These are phyloP conservation scores for Pythium aquatile DNA, from an alignment of 352 stramenopile genomes.

Conservation along the genomic window DNA sequence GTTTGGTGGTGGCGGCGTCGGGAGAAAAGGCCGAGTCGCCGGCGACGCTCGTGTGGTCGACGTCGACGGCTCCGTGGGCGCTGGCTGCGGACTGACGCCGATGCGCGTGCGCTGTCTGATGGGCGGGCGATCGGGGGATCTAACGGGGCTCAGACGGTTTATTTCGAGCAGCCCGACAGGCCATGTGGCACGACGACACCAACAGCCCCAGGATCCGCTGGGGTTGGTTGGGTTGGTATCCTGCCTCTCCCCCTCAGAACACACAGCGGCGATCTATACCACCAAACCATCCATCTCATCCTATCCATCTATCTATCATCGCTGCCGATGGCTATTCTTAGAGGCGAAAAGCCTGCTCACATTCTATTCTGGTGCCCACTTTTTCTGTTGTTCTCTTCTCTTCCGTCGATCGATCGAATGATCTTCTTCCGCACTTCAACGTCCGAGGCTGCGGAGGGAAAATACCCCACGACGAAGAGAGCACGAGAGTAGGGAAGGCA, in stretches of 20 bases:
- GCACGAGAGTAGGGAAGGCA: neutral
- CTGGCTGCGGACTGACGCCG: too few species aligned
- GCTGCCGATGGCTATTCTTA: neutral
- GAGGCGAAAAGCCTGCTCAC: neutral
- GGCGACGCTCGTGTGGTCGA: too few species aligned
- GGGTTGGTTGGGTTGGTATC: neutral
- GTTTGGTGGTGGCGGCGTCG: neutral
- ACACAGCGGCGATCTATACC: neutral
- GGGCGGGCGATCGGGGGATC: too few species aligned
- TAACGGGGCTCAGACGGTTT: neutral
- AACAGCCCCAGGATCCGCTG: neutral
- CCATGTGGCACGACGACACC: neutral
- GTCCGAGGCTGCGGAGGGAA: neutral
- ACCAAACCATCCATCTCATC: too few species aligned
- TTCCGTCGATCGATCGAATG: neutral
- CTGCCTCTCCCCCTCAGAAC: slow-evolving; percentile 2
- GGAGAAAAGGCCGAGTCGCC: neutral
- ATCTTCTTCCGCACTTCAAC: slow-evolving; percentile 10
- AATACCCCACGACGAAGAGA: neutral
- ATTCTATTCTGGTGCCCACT: neutral
- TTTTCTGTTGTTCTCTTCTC: neutral
- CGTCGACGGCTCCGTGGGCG: neutral
- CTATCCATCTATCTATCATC: neutral
- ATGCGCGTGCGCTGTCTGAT: too few species aligned
- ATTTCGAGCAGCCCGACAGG: neutral